Conservation (phyloP, 2,329 filamentous ascomycete genomes). For the Colletotrichum salicis region DNA sequence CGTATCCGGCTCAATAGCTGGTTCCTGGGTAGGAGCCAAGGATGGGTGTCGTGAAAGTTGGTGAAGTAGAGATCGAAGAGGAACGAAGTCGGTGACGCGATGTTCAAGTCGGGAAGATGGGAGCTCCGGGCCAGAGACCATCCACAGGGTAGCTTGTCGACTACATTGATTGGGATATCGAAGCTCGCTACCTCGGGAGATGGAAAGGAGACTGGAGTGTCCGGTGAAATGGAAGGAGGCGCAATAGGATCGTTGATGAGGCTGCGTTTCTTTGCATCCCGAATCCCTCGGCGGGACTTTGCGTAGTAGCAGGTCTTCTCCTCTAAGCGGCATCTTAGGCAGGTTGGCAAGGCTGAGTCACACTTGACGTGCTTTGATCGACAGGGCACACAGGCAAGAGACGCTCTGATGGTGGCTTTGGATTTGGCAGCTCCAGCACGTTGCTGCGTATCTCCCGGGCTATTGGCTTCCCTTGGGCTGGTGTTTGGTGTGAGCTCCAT, state of each 20-base stretch:
- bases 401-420: constrained; percentile 52
- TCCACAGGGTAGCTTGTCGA: constrained; percentile 40
- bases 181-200: constrained; percentile 38
- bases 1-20: constrained; percentile 29
- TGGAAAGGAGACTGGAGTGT: constrained; percentile 18
- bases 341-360: constrained; percentile 47
- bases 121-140: constrained; percentile 37
- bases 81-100: constrained; percentile 27
- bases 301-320: constrained; percentile 58
- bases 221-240: constrained; percentile 19
- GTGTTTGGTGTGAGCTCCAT: constrained; percentile 17
- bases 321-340: constrained; percentile 56
- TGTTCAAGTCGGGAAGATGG: constrained; percentile 18
- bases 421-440: constrained; percentile 37
- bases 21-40: constrained; percentile 33
- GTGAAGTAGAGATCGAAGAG: constrained; percentile 43
- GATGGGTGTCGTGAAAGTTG: constrained; percentile 38
- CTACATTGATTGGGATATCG: constrained; percentile 35
- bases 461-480: constrained; percentile 20
- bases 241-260: constrained; percentile 43
- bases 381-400: constrained; percentile 59
- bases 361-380: constrained; percentile 56
- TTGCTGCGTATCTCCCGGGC: constrained; percentile 11
- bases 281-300: constrained; percentile 58
- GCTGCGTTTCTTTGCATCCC: constrained; percentile 47